phyloP scores from a whole-genome alignment of 108 stramenopile species.

The Pseudonitzschia delicatissima region DNA sequence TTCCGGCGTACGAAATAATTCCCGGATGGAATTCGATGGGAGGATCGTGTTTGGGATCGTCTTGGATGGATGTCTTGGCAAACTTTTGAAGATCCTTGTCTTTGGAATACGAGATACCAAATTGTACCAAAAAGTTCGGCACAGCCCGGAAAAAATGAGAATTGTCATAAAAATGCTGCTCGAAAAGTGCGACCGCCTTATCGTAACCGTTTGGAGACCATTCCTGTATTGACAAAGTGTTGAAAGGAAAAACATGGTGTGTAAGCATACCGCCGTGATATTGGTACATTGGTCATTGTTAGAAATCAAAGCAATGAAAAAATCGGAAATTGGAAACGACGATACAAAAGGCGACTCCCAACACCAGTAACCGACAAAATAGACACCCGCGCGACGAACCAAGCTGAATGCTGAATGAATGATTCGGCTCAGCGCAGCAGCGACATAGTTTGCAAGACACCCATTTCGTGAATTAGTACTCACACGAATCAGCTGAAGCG shows the following conservation, averaged over 20 bases:
- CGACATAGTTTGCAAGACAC: not conserved
- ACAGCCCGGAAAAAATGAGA: conserved; percentile 77
- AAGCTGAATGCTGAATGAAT: not conserved
- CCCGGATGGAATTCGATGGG: conserved; percentile 63
- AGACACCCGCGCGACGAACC: not conserved
- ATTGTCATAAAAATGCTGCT: conserved; percentile 75
- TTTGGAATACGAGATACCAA: conserved; percentile 76
- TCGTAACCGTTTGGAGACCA: conserved; percentile 91
- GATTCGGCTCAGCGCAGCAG: not conserved
- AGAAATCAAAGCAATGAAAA: not conserved
- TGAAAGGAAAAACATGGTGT: not conserved
- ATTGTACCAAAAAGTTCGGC: conserved; percentile 85
- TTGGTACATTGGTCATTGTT: not conserved
- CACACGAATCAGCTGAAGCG: conserved; percentile 33
- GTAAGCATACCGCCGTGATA: not conserved
- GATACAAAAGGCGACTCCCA: not conserved
- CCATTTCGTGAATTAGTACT: no score
- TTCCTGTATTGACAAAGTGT: conserved; percentile 10
- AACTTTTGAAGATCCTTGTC: conserved; percentile 45
- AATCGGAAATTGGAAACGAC: not conserved
- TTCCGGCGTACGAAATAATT: conserved; percentile 60
- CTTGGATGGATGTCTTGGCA: conserved; percentile 31
- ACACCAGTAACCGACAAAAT: not conserved
- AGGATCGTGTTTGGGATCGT: conserved; percentile 59
- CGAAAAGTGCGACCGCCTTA: conserved; percentile 79